These are phyloP conservation scores for Hortiboletus rubellus DNA, from an alignment of 1,284 basidiomycete species.

Conservation along the genomic window DNA sequence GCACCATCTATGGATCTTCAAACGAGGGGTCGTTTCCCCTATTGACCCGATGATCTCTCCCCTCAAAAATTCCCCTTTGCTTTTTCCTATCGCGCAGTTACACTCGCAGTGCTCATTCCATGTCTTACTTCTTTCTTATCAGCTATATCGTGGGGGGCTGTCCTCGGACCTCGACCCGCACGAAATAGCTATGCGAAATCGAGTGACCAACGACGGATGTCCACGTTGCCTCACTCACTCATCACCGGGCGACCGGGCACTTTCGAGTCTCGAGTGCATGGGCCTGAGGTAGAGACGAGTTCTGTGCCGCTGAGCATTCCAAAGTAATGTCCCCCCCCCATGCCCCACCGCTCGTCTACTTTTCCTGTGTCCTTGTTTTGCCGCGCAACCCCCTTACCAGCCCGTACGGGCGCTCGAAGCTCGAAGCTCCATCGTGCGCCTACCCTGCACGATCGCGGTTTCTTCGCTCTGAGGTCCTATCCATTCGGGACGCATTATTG, in stretches of 20 bases:
- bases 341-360: too few relatives aligned
- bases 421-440: not conserved
- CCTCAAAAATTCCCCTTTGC: not conserved
- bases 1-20: not conserved
- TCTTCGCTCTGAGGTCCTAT: not conserved
- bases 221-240: not conserved
- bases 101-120: not conserved
- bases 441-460: not conserved
- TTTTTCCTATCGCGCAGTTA: not conserved
- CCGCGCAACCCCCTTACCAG: not conserved
- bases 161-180: not conserved
- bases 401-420: not conserved
- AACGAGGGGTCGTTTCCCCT: not conserved
- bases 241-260: not conserved
- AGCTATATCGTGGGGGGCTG: not conserved
- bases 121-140: conserved; percentile 1
- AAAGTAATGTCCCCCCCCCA: too few relatives aligned
- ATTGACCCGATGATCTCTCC: not conserved
- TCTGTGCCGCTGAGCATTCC: too few relatives aligned
- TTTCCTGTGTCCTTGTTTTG: not conserved
- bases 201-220: not conserved
- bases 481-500: not conserved
- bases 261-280: not conserved
- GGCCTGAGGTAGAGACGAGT: not conserved
- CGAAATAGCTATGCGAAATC: conserved; percentile 1